A percentile compares a stretch with the other conserved stretches of the same genome.
phyloP scores from a whole-genome alignment of 2,329 filamentous ascomycete species.

The Cordyceps cicadae region DNA sequence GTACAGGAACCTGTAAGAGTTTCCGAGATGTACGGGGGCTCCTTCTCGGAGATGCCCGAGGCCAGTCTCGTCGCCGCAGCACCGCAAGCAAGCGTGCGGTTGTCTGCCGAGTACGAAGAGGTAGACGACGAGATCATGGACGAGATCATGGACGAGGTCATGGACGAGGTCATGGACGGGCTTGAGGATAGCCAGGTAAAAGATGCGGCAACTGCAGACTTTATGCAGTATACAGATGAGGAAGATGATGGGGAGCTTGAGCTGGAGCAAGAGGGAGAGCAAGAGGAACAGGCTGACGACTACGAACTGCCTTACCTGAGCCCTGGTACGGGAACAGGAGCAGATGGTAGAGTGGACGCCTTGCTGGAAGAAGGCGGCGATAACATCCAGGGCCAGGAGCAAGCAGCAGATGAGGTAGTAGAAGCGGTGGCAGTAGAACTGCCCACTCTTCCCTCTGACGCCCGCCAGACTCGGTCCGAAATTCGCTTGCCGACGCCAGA shows the following conservation, averaged over 20 bases:
- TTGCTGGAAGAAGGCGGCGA: neutral
- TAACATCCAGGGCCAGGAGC: conserved; percentile 11
- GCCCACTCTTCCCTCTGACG: conserved; percentile 2
- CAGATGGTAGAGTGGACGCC: conserved; percentile 3
- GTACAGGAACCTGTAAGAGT: conserved; percentile 16
- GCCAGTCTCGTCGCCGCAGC: conserved; percentile 42
- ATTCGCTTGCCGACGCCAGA: neutral
- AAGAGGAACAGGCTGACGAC: neutral
- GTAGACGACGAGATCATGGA: conserved; percentile 10
- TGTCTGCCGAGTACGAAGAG: conserved; percentile 3
- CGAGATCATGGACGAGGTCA: neutral
- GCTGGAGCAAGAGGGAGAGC: neutral
- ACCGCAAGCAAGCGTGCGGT: conserved; percentile 23
- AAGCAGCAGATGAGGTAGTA: conserved; percentile 2
- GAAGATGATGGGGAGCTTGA: neutral
- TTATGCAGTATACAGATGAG: neutral
- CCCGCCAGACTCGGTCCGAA: neutral
- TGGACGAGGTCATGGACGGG: conserved; percentile 1
- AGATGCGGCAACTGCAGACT: neutral
- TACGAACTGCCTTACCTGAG: neutral
- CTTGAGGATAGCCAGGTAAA: neutral
- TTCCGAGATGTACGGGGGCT: conserved; percentile 40
- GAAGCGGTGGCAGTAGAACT: conserved; percentile 16
- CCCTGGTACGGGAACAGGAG: neutral
- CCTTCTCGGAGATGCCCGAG: conserved; percentile 49